phyloP scores from a whole-genome alignment of 108 stramenopile species.

The Conticribra weissflogii region DNA sequence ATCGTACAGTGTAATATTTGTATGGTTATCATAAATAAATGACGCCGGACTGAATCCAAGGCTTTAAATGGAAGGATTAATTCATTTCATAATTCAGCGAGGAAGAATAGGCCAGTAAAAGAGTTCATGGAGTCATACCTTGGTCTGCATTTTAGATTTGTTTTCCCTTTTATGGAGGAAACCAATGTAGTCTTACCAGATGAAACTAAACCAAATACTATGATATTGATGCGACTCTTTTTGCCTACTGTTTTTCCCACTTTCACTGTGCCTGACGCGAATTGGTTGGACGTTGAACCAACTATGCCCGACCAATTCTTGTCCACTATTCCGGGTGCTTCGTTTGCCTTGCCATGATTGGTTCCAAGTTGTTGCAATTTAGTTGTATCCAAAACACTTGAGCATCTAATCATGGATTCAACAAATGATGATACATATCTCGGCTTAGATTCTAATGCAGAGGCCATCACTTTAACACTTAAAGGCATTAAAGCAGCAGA shows the following conservation, averaged over 20 bases:
- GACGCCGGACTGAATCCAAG: slow-evolving; percentile 36
- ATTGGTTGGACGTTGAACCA: background rate
- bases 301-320: no score
- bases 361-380: no score
- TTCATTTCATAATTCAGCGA: no score
- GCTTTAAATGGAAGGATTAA: slow-evolving; percentile 2
- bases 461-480: no score
- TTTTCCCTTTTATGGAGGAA: slow-evolving; percentile 27
- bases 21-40: slow-evolving; percentile 9
- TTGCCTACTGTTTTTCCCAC: background rate
- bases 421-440: background rate
- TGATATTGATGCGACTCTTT: slow-evolving; percentile 14
- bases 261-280: background rate
- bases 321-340: no score
- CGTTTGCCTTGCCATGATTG: no score
- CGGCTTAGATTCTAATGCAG: background rate
- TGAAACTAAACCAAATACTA: slow-evolving; percentile 26
- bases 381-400: background rate
- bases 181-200: slow-evolving; percentile 39
- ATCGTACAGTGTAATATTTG: slow-evolving; percentile 36
- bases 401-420: background rate
- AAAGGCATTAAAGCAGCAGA: background rate
- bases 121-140: no score
- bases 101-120: no score
- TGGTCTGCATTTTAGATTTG: slow-evolving; percentile 26